phyloP scores from a whole-genome alignment of 768 basidiomycete species.

The Psilocybe cyanescens region DNA sequence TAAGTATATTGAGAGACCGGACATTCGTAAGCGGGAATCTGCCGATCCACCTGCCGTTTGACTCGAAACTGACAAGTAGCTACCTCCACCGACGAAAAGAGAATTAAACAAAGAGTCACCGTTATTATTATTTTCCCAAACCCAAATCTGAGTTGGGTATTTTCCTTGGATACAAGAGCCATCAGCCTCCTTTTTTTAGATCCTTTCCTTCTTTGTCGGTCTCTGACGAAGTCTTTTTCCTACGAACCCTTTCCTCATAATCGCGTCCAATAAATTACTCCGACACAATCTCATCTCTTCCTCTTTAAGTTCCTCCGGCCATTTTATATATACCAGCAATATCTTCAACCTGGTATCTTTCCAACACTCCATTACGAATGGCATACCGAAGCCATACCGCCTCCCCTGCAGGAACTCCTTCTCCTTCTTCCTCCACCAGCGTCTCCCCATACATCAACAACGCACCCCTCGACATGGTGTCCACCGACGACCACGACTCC shows the following conservation, averaged over 20 bases:
- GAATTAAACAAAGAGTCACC: conserved; percentile 17
- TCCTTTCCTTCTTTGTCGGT: conserved; percentile 38
- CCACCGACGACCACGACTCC: conserved; percentile 41
- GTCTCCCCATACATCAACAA: conserved; percentile 48
- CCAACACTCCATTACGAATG: conserved; percentile 40
- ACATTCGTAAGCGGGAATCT: conserved; percentile 34
- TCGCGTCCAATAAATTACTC: conserved; percentile 39
- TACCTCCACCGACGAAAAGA: conserved; percentile 28
- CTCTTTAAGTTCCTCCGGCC: conserved; percentile 29
- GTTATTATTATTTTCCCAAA: conserved; percentile 15
- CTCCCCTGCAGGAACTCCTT: conserved; percentile 52
- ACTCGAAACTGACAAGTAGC: conserved; percentile 19
- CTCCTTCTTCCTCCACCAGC: conserved; percentile 47
- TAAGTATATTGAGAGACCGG: conserved; percentile 14
- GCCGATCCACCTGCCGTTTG: conserved; percentile 29
- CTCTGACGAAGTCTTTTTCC: conserved; percentile 34
- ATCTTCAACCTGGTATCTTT: conserved; percentile 24
- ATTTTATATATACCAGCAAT: conserved; percentile 28
- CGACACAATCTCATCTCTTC: conserved; percentile 36
- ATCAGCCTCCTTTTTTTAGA: conserved; percentile 43
- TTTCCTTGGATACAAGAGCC: conserved; percentile 50
- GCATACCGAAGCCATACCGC: conserved; percentile 52
- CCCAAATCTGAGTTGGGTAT: conserved; percentile 31
- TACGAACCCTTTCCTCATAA: conserved; percentile 36
- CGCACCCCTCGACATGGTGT: conserved; percentile 37